Evolutionary conservation across 2,329 filamentous ascomycete species (phyloP).

Genomic region (Pestalotiopsis sp.): DNA sequence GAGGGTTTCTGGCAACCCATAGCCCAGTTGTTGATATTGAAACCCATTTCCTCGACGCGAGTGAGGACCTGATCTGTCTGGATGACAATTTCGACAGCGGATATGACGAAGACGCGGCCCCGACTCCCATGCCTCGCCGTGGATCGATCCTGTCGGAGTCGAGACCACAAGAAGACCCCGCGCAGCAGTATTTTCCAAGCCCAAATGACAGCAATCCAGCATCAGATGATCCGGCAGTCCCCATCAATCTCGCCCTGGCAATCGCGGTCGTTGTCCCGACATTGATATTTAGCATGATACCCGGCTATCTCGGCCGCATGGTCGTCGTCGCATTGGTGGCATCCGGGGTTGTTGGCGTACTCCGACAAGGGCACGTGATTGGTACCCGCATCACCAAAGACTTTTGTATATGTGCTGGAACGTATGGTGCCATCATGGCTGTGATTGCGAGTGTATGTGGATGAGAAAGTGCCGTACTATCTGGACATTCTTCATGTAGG

Average conservation of each 20-base stretch:
- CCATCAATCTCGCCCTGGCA: constrained; percentile 45
- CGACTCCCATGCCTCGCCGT: constrained; percentile 12
- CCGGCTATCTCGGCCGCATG: constrained; percentile 29
- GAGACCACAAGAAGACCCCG: neutral
- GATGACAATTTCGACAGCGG: constrained; percentile 13
- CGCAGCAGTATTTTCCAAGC: constrained; percentile 2
- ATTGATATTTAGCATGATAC: constrained; percentile 57
- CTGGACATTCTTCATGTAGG: too few species aligned
- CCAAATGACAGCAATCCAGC: constrained; percentile 12
- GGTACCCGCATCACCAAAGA: constrained; percentile 19
- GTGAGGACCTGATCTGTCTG: constrained; percentile 54
- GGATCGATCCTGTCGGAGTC: neutral
- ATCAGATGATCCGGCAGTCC: constrained; percentile 17
- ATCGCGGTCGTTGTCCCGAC: constrained; percentile 57
- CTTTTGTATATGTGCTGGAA: constrained; percentile 26
- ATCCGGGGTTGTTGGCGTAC: constrained; percentile 26
- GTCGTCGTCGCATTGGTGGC: constrained; percentile 7
- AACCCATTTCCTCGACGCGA: constrained; percentile 56
- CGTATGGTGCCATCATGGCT: constrained; percentile 38
- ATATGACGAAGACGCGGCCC: constrained; percentile 19
- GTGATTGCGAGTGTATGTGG: constrained; percentile 25
- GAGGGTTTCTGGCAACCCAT: constrained; percentile 54
- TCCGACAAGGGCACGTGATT: constrained; percentile 25
- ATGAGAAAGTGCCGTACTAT: neutral
- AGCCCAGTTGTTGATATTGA: constrained; percentile 60